Percentiles rank a stretch among this genome's conserved stretches.
Conservation (phyloP, 2,329 filamentous ascomycete genomes). For the Fusarium mexicanum region DNA sequence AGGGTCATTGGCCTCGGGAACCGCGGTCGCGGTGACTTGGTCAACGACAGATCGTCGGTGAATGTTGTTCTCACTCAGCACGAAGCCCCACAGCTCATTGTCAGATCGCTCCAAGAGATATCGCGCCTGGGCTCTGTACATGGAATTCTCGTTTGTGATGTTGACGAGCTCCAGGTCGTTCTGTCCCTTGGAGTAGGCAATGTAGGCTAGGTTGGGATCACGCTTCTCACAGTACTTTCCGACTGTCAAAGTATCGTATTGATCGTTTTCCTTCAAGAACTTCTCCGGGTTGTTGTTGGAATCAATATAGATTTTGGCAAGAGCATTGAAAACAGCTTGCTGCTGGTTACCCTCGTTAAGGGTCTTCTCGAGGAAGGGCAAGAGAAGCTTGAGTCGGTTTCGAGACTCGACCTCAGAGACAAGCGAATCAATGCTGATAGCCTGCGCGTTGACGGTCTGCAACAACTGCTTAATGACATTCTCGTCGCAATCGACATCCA, state of each 20-base stretch:
- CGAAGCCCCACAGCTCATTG: slow-evolving; percentile 91
- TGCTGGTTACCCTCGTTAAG: slow-evolving; percentile 92
- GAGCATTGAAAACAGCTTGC: slow-evolving; percentile 94
- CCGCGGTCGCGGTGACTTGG: slow-evolving; percentile 94
- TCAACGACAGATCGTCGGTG: slow-evolving; percentile 94
- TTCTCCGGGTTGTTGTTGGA: slow-evolving; percentile 98
- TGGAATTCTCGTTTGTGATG: slow-evolving; percentile 99
- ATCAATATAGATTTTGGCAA: slow-evolving; percentile 99
- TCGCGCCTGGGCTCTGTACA: slow-evolving; percentile 97
- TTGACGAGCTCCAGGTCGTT: slow-evolving; percentile 97
- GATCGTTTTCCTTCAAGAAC: slow-evolving; percentile 96
- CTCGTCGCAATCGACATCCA: slow-evolving; percentile 98
- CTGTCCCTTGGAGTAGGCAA: slow-evolving; percentile 95
- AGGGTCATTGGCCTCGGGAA: slow-evolving; percentile 91
- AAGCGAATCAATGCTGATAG: slow-evolving; percentile 93
- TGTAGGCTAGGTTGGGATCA: slow-evolving; percentile 93
- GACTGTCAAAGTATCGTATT: slow-evolving; percentile 90
- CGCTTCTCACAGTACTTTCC: slow-evolving; percentile 99
- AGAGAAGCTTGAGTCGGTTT: slow-evolving; percentile 92
- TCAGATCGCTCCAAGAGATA: slow-evolving; percentile 94
- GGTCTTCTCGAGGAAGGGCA: slow-evolving; percentile 95
- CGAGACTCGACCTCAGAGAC: slow-evolving; percentile 94
- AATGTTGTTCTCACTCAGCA: slow-evolving; percentile 94
- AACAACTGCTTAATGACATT: slow-evolving; percentile 93
- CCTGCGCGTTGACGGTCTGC: slow-evolving; percentile 81